Conservation (phyloP, 2,329 filamentous ascomycete genomes). For the Bipolaris gigantea region DNA sequence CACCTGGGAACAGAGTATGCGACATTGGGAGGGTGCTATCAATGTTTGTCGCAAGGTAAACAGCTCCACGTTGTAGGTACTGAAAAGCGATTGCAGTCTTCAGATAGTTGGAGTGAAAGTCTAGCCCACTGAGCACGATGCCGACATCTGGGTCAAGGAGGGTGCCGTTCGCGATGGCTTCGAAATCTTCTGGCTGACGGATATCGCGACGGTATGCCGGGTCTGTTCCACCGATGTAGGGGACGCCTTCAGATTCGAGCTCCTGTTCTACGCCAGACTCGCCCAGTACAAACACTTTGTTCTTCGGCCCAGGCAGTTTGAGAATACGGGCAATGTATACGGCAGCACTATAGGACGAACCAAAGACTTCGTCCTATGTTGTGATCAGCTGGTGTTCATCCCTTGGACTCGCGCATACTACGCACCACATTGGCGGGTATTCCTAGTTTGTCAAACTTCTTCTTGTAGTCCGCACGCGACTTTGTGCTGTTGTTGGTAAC, state of each 20-base stretch:
- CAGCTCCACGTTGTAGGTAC: slow-evolving; percentile 79
- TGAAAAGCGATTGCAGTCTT: slow-evolving; percentile 84
- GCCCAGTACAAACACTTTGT: slow-evolving; percentile 92
- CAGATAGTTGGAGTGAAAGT: slow-evolving; percentile 94
- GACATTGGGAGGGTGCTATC: slow-evolving; percentile 87
- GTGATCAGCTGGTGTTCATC: slow-evolving; percentile 3
- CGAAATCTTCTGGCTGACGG: slow-evolving; percentile 72
- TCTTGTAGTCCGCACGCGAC: slow-evolving; percentile 86
- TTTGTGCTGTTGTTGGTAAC: slow-evolving; percentile 99
- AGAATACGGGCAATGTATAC: slow-evolving; percentile 96
- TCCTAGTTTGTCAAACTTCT: slow-evolving; percentile 80
- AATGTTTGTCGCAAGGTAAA: slow-evolving; percentile 90
- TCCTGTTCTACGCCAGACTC: slow-evolving; percentile 91
- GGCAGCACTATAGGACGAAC: slow-evolving; percentile 90
- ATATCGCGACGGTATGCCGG: slow-evolving; percentile 75
- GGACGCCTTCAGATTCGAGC: slow-evolving; percentile 74
- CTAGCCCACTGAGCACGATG: slow-evolving; percentile 83
- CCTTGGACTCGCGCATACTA: slow-evolving; percentile 1
- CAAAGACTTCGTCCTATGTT: slow-evolving; percentile 83
- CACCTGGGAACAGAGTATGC: slow-evolving; percentile 85
- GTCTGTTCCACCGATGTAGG: slow-evolving; percentile 86
- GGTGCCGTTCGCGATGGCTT: slow-evolving; percentile 69
- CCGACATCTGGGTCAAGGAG: slow-evolving; percentile 87
- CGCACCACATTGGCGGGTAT: slow-evolving; percentile 71
- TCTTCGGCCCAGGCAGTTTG: slow-evolving; percentile 72